These are phyloP conservation scores for Aspergillus coremiiformis DNA, from an alignment of 495 filamentous ascomycete genomes.

Conservation along the genomic window DNA sequence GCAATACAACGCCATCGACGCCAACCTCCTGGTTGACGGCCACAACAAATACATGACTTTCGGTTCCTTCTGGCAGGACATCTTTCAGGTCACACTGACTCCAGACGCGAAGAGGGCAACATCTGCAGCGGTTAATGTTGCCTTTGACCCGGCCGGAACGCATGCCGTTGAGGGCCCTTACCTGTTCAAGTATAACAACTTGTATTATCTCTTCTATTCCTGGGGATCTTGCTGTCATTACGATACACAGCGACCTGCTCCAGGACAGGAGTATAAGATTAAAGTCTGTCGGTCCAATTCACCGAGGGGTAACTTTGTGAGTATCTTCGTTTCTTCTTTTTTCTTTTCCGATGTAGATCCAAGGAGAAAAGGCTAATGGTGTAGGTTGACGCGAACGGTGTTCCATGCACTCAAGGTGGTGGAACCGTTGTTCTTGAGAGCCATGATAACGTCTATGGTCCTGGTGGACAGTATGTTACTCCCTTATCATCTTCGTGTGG, in stretches of 20 bases:
- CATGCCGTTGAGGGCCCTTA: conserved; percentile 55
- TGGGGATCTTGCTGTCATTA: conserved; percentile 62
- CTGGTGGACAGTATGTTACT: conserved; percentile 51
- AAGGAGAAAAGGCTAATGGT: too few species aligned
- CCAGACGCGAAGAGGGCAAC: conserved; percentile 32
- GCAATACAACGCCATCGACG: conserved; percentile 67
- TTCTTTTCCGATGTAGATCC: neutral
- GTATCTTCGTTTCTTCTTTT: conserved; percentile 1
- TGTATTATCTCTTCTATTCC: conserved; percentile 67
- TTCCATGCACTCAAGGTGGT: conserved; percentile 50
- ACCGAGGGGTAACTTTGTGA: conserved; percentile 49
- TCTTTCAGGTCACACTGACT: conserved; percentile 57
- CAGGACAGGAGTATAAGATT: conserved; percentile 64
- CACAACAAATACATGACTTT: conserved; percentile 54
- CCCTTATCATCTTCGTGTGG: neutral
- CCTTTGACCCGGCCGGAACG: conserved; percentile 44
- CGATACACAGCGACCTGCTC: conserved; percentile 40
- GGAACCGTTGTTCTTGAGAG: conserved; percentile 58
- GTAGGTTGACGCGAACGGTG: conserved; percentile 49
- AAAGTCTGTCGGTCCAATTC: conserved; percentile 54
- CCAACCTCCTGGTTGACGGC: conserved; percentile 47
- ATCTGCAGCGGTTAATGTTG: conserved; percentile 41
- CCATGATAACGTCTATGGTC: conserved; percentile 61
- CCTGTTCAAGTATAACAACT: conserved; percentile 49
- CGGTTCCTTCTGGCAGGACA: conserved; percentile 64